Base-by-base conservation (phyloP, 805 yeast genomes). In the Clavispora santaluciae region DNA sequence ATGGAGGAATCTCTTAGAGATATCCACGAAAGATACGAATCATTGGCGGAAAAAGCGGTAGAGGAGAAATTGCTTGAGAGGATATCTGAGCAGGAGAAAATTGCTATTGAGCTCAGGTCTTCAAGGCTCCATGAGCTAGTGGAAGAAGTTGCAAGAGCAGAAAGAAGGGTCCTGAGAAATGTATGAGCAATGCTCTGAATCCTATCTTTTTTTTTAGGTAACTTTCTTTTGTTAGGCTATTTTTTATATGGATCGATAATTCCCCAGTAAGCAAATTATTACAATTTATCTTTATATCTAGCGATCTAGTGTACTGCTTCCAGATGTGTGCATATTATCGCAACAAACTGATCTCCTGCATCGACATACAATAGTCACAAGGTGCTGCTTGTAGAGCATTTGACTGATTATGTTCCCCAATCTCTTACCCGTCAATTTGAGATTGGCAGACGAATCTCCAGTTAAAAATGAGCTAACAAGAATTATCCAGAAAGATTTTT, bases 401-500 rank as follows among this genome's bases (percentile, higher is more conserved):
- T 38, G n/a, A 33, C 40, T 24, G 46, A 38, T 17, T 21, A 39
- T 7, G 28, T 35, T 10, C 34, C 38, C 58, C 34, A 77, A 78
- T 44, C 56, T 80, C 29, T 55, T 79, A 13, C 65, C 64, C 43
- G 61, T 81, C 3, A 84, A 85, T 0, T 64, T 72, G 16, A 63
- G 83, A 36, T 64, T 68, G 40, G 70, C 83, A 0, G 57, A 61
- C 23, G 59, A 61, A 6, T 51, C 73, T 3, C 70, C 70, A 36
- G 47, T 81, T 6, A 70, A 66, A 2, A 53, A 51, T 1, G 64
- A 60, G 15, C 54, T 76, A 6, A 54, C 68, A 2, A 61, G 61
- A 10, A 57, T 76, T 25, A 81, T 83, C 26, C 63, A 73, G 31
- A 54, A 60, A 22, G 81, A 77, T 39, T 69, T 55, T 47, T 67